These are phyloP conservation scores for Gentiana macrophylla DNA, from an alignment of 257 asterid species.

Conservation along the genomic window DNA sequence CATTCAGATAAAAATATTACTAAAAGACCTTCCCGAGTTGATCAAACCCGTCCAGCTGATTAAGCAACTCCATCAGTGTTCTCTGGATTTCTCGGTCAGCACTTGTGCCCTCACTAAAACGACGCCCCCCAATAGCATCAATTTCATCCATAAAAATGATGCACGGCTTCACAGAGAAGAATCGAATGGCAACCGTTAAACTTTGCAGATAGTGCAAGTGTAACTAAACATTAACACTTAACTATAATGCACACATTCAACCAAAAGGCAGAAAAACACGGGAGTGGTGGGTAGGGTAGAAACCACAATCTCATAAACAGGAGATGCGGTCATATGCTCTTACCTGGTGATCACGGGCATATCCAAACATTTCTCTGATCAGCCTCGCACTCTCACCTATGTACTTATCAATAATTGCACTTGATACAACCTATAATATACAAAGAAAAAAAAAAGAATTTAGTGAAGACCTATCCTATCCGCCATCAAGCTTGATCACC, in stretches of 20 bases:
- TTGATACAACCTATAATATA: conserved; percentile 70
- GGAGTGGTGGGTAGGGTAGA: too few relatives aligned
- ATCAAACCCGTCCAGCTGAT: conserved; percentile 93
- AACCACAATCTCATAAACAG: too few relatives aligned
- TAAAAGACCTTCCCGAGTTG: conserved; percentile 83
- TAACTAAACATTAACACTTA: too few relatives aligned
- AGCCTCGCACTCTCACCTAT: conserved; percentile 94
- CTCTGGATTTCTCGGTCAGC: conserved; percentile 98
- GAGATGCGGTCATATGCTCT: conserved; percentile 6
- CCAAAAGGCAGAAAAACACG: too few relatives aligned
- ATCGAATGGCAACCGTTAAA: not conserved
- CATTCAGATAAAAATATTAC: conserved; percentile 3
- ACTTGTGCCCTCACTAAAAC: conserved; percentile 97
- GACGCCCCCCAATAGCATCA: conserved; percentile 94
- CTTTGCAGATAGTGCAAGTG: too few relatives aligned
- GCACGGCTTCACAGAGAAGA: conserved; percentile 54
- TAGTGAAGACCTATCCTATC: too few relatives aligned
- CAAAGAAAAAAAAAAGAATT: not conserved
- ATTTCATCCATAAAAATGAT: conserved; percentile 98
- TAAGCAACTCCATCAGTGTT: conserved; percentile 92
- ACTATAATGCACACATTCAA: too few relatives aligned
- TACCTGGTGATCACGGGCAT: conserved; percentile 98
- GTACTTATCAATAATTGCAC: conserved; percentile 91
- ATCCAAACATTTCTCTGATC: conserved; percentile 85
- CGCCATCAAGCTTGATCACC: not conserved